A percentile compares a stretch with the other conserved stretches of the same genome.
phyloP scores from a whole-genome alignment of 192 early-diverging fungal species.

The Chytriomyces sp. region DNA sequence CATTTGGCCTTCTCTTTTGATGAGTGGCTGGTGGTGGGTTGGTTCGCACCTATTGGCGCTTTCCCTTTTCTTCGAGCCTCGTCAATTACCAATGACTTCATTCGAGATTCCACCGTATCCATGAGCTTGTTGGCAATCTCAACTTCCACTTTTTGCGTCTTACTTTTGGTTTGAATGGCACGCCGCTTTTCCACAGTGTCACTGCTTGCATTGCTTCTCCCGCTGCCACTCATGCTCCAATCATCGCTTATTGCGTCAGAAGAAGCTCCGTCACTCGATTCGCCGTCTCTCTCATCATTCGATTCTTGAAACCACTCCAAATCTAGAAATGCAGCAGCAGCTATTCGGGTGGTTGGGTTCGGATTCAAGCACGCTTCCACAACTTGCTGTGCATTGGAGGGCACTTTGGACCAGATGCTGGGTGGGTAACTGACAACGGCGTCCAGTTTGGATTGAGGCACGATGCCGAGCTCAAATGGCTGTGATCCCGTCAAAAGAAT shows the following conservation, averaged over 20 bases:
- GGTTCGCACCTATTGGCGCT: too few species aligned
- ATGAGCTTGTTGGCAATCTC: not conserved
- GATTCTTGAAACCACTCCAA: slow-evolving; percentile 44
- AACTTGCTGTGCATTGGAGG: slow-evolving; percentile 56
- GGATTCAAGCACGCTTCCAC: slow-evolving; percentile 50
- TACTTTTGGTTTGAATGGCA: too few species aligned
- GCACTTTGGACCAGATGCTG: slow-evolving; percentile 94
- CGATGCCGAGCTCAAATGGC: slow-evolving; percentile 55
- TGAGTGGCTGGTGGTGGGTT: too few species aligned
- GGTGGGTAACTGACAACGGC: slow-evolving; percentile 81
- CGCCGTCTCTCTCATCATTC: not conserved
- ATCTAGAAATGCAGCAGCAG: slow-evolving; percentile 38
- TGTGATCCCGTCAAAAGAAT: slow-evolving; percentile 56
- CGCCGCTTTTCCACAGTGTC: too few species aligned
- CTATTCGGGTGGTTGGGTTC: slow-evolving; percentile 46
- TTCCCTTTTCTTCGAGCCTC: not conserved
- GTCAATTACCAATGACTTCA: not conserved
- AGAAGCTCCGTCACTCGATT: not conserved
- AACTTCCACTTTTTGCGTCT: not conserved
- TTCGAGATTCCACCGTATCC: not conserved
- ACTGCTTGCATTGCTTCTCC: too few species aligned
- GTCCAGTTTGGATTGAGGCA: slow-evolving; percentile 72
- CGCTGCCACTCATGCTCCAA: too few species aligned
- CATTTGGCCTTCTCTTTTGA: not conserved
- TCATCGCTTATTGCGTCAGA: too few species aligned